Evolutionary conservation across 768 basidiomycete genomes (phyloP).

Genomic region (Calocera cornea): DNA sequence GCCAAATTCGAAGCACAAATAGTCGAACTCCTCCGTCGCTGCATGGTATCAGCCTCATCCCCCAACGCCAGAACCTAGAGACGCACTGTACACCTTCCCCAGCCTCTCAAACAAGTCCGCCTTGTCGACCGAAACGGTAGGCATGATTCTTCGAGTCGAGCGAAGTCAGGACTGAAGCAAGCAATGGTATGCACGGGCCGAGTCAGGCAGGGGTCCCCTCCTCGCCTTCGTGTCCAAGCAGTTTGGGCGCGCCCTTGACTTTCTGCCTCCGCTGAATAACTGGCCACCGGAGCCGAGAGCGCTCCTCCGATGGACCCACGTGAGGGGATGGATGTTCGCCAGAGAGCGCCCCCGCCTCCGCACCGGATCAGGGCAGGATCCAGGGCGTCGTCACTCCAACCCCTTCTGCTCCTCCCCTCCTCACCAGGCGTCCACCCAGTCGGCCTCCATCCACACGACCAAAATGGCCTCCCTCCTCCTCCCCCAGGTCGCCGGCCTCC

Average conservation of each 20-base stretch:
- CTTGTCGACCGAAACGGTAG: conserved; percentile 91
- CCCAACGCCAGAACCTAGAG: conserved; percentile 2
- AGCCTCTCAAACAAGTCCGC: conserved; percentile 83
- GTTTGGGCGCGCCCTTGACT: not conserved
- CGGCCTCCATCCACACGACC: not conserved
- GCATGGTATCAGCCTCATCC: conserved; percentile 15
- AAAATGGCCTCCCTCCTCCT: not conserved
- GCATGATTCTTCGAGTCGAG: conserved; percentile 39
- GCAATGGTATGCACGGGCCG: not conserved
- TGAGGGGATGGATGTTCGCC: not conserved
- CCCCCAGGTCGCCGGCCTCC: not conserved
- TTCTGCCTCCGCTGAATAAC: not conserved
- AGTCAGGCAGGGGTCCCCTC: not conserved
- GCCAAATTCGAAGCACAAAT: conserved; percentile 92
- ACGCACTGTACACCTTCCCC: conserved; percentile 65
- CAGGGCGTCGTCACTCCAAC: not conserved
- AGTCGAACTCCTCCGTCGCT: conserved; percentile 93
- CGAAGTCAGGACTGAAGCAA: not conserved
- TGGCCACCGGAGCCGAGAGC: not conserved
- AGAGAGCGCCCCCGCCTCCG: too few relatives aligned
- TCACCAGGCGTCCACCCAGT: not conserved
- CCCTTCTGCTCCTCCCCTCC: not conserved
- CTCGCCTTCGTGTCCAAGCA: not conserved
- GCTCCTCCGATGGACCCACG: not conserved
- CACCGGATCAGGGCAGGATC: too few relatives aligned